Percentiles rank a stretch among this genome's conserved stretches.
Evolutionary conservation across 2,329 filamentous ascomycete species (phyloP).

Genomic region (Penicillium sp.): DNA sequence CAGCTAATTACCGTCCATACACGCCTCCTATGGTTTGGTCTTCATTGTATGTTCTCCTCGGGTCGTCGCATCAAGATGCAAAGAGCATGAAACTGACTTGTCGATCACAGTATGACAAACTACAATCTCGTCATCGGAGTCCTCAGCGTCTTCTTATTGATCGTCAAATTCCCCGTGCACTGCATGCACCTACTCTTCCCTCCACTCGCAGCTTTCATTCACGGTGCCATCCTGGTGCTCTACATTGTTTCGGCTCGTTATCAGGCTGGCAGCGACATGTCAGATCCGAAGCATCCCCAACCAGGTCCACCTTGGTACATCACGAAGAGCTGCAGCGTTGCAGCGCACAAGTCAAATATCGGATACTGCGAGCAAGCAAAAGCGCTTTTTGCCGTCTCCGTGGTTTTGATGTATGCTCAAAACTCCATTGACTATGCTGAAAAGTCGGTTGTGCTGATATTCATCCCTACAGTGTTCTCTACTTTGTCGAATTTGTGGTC

Average conservation of each 20-base stretch:
- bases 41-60: slow-evolving; percentile 54
- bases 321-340: slow-evolving; percentile 62
- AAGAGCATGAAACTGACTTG: slow-evolving; percentile 16
- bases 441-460: slow-evolving; percentile 16
- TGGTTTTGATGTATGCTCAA: slow-evolving; percentile 56
- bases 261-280: slow-evolving; percentile 62
- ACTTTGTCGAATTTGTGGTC: slow-evolving; percentile 53
- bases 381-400: slow-evolving; percentile 58
- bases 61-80: neutral
- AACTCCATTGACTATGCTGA: neutral
- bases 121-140: slow-evolving; percentile 66
- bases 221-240: slow-evolving; percentile 55
- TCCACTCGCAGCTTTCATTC: slow-evolving; percentile 57
- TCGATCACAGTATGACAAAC: slow-evolving; percentile 56
- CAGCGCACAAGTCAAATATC: slow-evolving; percentile 50
- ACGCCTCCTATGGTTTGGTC: slow-evolving; percentile 62
- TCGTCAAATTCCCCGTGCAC: slow-evolving; percentile 61
- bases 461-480: slow-evolving; percentile 50
- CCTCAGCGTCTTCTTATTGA: slow-evolving; percentile 63
- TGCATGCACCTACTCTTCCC: slow-evolving; percentile 62
- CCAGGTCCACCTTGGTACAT: slow-evolving; percentile 66
- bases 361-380: slow-evolving; percentile 65
- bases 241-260: slow-evolving; percentile 60
- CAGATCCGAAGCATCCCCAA: slow-evolving; percentile 58
- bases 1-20: slow-evolving; percentile 62